Conservation (phyloP, 768 basidiomycete genomes). For the Mrakia frigida region DNA sequence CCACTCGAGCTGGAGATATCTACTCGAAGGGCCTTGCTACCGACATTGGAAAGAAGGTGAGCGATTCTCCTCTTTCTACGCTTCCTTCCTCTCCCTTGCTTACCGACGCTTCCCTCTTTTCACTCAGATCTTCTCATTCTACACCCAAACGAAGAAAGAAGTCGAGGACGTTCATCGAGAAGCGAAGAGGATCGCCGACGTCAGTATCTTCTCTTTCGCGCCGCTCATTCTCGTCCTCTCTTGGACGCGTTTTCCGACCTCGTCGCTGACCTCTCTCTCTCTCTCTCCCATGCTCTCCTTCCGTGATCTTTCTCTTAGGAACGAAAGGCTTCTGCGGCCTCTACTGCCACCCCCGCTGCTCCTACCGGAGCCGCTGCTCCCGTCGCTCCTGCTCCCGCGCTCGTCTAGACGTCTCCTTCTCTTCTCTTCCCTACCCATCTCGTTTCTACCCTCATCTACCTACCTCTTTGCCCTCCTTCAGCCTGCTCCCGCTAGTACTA, state of each 20-base stretch:
- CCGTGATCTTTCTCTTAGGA: constrained; percentile 20
- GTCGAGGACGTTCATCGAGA: constrained; percentile 89
- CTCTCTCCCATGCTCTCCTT: too few species aligned
- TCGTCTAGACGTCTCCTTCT: not conserved
- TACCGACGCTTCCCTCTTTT: not conserved
- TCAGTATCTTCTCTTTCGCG: constrained; percentile 30
- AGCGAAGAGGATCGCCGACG: constrained; percentile 69
- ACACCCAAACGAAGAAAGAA: constrained; percentile 83
- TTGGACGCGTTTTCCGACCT: too few species aligned
- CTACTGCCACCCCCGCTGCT: not conserved
- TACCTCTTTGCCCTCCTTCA: not conserved
- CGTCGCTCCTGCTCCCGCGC: not conserved
- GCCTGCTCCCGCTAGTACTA: too few species aligned
- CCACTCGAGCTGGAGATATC: constrained; percentile 60
- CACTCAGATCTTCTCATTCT: constrained; percentile 60
- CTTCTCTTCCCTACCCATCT: not conserved
- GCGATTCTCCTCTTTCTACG: not conserved
- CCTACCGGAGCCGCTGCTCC: not conserved
- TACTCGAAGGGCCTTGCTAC: constrained; percentile 47
- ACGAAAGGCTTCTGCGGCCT: constrained; percentile 15
- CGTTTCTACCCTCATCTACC: too few species aligned
- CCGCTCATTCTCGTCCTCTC: not conserved
- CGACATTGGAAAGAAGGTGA: constrained; percentile 24
- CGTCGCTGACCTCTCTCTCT: not conserved
- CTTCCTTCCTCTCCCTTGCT: not conserved